phyloP scores from a whole-genome alignment of 345 rosid species.

The Eucalyptus regnans region DNA sequence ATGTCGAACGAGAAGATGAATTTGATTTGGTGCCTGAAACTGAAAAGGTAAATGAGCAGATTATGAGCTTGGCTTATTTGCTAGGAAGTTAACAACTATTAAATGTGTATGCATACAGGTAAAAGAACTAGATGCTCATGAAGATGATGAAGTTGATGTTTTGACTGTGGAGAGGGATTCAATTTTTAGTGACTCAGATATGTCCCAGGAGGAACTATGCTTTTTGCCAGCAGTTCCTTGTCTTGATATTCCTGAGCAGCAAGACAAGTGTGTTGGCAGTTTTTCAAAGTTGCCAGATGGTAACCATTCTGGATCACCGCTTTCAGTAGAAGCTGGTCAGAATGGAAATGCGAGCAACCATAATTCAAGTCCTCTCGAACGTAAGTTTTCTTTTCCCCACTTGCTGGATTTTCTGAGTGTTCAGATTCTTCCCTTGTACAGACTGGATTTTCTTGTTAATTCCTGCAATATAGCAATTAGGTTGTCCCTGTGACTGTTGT shows the following conservation, averaged over 20 bases:
- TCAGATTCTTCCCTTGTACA: neutral
- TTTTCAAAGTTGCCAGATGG: constrained; percentile 55
- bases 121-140: constrained; percentile 66
- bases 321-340: constrained; percentile 68
- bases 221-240: constrained; percentile 90
- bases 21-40: constrained; percentile 88
- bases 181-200: constrained; percentile 87
- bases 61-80: neutral
- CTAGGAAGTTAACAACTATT: neutral
- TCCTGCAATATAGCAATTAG: neutral
- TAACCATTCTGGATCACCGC: constrained; percentile 69
- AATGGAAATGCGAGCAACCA: constrained; percentile 52
- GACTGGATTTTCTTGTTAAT: neutral
- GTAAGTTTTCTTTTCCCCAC: constrained; percentile 15
- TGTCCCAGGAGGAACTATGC: constrained; percentile 85
- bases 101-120: constrained; percentile 37
- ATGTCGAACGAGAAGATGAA: constrained; percentile 94
- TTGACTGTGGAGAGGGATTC: constrained; percentile 70
- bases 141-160: constrained; percentile 95
- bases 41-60: constrained; percentile 54
- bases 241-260: constrained; percentile 67
- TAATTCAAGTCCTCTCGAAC: constrained; percentile 69
- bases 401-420: neutral
- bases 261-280: constrained; percentile 47
- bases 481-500: neutral